Base-by-base conservation (phyloP, 768 basidiomycete species). In the Piloderma croceum region DNA sequence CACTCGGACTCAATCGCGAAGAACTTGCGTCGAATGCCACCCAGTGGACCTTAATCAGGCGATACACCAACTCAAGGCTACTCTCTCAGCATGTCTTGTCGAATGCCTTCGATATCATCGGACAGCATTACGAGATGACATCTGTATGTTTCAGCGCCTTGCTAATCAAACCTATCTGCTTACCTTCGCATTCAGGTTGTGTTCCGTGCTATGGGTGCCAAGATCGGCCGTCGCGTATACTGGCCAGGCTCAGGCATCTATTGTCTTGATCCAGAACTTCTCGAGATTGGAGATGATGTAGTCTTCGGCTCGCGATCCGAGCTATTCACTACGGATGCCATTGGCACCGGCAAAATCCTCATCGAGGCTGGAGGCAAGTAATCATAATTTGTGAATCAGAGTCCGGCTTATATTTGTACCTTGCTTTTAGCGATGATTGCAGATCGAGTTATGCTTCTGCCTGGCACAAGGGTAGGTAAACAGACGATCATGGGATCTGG, bases 241-340 rank as follows among this genome's bases (percentile, higher is more conserved):
- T 73, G 71, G 71, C 71, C 71, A 11, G 67, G 66, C 3, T 67
- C 67, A 6, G 68, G 70, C 6, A 57, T 73, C 21, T 61, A 64
- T 48, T 72, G 71, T 42, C 59, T 53, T 13, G 71, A 73, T 44
- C 71, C 71, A 2, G 71, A 73, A 52, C 51, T 73, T 23, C 53
- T 73, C 35, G 67, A 70, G 34, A 67, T 73, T 20, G 71, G 71
- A 18, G 62, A 73, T 49, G 67, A 72, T 47, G 71, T 73, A 29
- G 64, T 72, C 22, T 73, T 73, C 47, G 71, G 71, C 13, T 69
- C 68, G 15, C 63, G 64, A 32, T 68, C 68, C 9, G 64, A 66
- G 48, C 45, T 73, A 6, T 65, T 70, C 42, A 73, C 70, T 7
- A 64, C 64, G 1, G 71, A 73, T 50, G 53, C 60, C 15, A 39